Percentiles rank a stretch among this genome's conserved stretches.
Conservation (phyloP, 179 eudicot species). For the Beta corolliflora region DNA sequence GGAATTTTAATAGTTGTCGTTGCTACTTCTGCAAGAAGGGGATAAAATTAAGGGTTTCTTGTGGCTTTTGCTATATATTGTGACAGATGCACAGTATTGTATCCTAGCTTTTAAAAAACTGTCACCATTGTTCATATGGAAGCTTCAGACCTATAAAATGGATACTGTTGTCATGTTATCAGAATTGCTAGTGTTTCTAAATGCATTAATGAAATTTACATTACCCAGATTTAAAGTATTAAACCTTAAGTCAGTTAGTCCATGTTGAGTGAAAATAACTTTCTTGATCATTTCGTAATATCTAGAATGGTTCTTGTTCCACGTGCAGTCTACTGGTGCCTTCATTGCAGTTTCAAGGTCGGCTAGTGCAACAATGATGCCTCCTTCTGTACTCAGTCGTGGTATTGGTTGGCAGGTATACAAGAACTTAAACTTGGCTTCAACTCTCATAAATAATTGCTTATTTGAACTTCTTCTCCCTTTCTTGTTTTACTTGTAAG, state of each 20-base stretch:
- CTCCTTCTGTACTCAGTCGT: slow-evolving; percentile 94
- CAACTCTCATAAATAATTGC: neutral
- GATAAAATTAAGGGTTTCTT: slow-evolving; percentile 29
- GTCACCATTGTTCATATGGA: too few relatives aligned
- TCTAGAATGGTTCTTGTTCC: slow-evolving; percentile 24
- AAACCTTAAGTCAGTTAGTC: slow-evolving; percentile 1
- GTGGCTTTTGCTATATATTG: slow-evolving; percentile 13
- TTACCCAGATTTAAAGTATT: neutral
- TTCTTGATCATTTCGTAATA: slow-evolving; percentile 2
- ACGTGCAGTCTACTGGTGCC: slow-evolving; percentile 85
- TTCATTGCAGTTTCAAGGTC: slow-evolving; percentile 78
- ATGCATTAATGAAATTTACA: neutral
- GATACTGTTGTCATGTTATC: neutral
- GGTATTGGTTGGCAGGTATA: slow-evolving; percentile 98
- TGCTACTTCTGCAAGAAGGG: too few relatives aligned
- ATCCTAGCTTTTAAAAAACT: neutral
- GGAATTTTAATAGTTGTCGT: slow-evolving; percentile 37
- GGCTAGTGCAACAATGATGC: slow-evolving; percentile 91
- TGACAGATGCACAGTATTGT: neutral
- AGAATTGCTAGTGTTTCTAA: neutral
- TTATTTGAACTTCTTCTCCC: neutral
- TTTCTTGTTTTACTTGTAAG: neutral
- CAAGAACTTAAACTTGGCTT: neutral
- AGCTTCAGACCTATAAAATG: too few relatives aligned
- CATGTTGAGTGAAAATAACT: neutral